Conservation (phyloP, 805 yeast genomes). For the Metschnikowia similis region DNA sequence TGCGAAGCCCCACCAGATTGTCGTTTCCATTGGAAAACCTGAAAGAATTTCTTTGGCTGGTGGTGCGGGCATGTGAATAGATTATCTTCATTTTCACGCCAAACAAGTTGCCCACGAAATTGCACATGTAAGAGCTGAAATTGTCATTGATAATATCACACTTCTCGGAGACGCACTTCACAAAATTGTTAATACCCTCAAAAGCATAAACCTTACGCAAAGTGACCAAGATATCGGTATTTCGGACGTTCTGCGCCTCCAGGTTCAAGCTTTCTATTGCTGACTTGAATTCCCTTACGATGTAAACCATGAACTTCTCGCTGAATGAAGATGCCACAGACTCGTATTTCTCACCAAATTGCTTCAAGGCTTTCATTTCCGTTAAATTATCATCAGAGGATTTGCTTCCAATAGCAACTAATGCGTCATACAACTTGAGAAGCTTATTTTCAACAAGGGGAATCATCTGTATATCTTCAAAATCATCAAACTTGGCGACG, state of each 20-base stretch:
- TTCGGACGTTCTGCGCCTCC: slow-evolving; percentile 23
- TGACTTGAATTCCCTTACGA: slow-evolving; percentile 29
- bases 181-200: slow-evolving; percentile 37
- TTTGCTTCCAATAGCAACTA: slow-evolving; percentile 53
- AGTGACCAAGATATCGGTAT: slow-evolving; percentile 20
- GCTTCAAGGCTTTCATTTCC: slow-evolving; percentile 67
- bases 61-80: neutral
- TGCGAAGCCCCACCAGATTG: slow-evolving; percentile 8
- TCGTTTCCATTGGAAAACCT: slow-evolving; percentile 6
- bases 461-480: slow-evolving; percentile 42
- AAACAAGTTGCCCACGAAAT: slow-evolving; percentile 26
- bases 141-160: slow-evolving; percentile 45
- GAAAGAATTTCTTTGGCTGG: neutral
- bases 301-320: slow-evolving; percentile 38
- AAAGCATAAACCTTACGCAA: slow-evolving; percentile 28
- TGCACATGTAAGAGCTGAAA: slow-evolving; percentile 30
- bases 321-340: slow-evolving; percentile 49
- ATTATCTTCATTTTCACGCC: slow-evolving; percentile 18
- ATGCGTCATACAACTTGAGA: slow-evolving; percentile 55
- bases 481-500: slow-evolving; percentile 46
- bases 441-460: slow-evolving; percentile 51
- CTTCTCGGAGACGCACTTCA: slow-evolving; percentile 51
- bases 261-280: slow-evolving; percentile 39
- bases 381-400: slow-evolving; percentile 44
- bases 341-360: slow-evolving; percentile 60